These are phyloP conservation scores for Monosporozyma servazzii DNA, from an alignment of 805 yeast genomes.

Conservation along the genomic window DNA sequence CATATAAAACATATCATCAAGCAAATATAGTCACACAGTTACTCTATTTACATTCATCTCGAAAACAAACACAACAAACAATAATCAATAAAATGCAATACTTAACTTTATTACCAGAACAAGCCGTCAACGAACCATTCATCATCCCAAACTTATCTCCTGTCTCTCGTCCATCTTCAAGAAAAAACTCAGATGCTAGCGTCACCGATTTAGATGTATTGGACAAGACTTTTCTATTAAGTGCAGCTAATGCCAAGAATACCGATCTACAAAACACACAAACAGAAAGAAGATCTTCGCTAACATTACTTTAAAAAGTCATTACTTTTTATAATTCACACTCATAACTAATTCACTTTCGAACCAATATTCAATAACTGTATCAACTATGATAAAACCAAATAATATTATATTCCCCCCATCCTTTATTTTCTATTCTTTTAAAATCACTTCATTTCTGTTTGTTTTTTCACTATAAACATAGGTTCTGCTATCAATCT, in stretches of 20 bases:
- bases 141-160: conserved; percentile 59
- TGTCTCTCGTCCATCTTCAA: conserved; percentile 31
- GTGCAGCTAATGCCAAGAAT: neutral
- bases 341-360: neutral
- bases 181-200: conserved; percentile 24
- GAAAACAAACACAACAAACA: neutral
- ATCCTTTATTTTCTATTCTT: no score
- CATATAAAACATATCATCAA: no score
- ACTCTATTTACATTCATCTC: no score
- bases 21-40: no score
- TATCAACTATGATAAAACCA: no score
- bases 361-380: no score
- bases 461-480: no score
- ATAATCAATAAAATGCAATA: conserved; percentile 26
- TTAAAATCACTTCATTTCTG: no score
- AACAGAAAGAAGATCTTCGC: neutral
- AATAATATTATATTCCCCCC: no score
- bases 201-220: conserved; percentile 5
- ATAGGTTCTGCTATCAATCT: no score
- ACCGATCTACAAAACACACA: neutral
- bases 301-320: neutral
- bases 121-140: conserved; percentile 44
- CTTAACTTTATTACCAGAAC: conserved; percentile 43
- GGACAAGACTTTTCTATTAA: conserved; percentile 3
- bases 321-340: neutral